Base-by-base conservation (phyloP, 2,329 filamentous ascomycete species). In the Xylariaceae sp. region DNA sequence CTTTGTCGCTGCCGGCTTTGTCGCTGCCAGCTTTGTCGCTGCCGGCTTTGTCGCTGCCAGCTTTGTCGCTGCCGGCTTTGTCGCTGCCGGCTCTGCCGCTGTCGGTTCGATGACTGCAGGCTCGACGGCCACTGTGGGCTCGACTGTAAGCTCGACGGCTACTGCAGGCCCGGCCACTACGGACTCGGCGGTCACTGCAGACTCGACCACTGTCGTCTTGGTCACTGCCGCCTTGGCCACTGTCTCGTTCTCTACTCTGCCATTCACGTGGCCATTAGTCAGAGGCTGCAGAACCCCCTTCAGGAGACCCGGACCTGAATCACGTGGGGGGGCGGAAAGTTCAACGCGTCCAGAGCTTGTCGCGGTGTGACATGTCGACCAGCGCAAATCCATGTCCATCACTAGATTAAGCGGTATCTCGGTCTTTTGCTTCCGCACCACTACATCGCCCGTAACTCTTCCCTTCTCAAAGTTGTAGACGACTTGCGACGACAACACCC, bases 271-370 rank as follows among this genome's bases (percentile, higher is more conserved):
- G 8, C 59, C 59, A 38, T 63, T 60, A 3, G 56, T 56, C 12
- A 59, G 52, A 23, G 56, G 57, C 30, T 54, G 49, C 9, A 56
- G 34, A 28, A 48, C 50, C 30, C 63, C 63, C 24, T 62, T 54
- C 3, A 60, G 59, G 27, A 68, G 64, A 40, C 66, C 49, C 7
- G 64, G 64, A 13, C 64, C 69, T 36, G 69, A 68, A 17, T 67
- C 69, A 8, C 64, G 59, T 46, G 66, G 61, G n/a, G 66, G 64
- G 34, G 61, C 66, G 36, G 66, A 64, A 8, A 67, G 67, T 12
- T 47, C 50, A 16, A 39, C 12, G 19, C 38, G 47, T 15, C 50
- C 40, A 13, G 48, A 46, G 28, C 45, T 54, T 14, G 37, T 48
- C 29, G 50, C 49, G 9, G 47, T 36, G 39, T 54, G 50, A 17